Conservation (phyloP, 805 yeast species). For the Saccharomycopsis selenospora region DNA sequence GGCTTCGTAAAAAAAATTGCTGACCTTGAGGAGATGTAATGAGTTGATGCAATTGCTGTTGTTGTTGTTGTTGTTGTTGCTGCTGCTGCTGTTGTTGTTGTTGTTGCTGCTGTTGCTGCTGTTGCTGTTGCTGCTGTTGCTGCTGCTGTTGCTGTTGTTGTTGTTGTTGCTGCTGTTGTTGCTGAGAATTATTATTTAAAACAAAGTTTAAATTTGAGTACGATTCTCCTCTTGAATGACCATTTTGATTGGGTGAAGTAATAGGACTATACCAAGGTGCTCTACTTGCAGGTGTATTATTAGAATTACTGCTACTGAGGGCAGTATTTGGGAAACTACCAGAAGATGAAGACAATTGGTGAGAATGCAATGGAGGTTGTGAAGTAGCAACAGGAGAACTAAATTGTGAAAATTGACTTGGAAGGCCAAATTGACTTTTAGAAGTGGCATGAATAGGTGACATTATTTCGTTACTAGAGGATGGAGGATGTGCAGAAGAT, state of each 20-base stretch:
- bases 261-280: slow-evolving; percentile 16
- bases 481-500: not conserved
- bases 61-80: slow-evolving; percentile 20
- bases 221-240: slow-evolving; percentile 4
- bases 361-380: slow-evolving; percentile 5
- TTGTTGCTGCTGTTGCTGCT: slow-evolving; percentile 12
- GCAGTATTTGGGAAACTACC: not conserved
- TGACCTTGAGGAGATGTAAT: not conserved
- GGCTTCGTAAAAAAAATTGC: not conserved
- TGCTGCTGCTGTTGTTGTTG: slow-evolving; percentile 15
- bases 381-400: not conserved
- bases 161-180: not conserved
- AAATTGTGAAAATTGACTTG: slow-evolving; percentile 1
- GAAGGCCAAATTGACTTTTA: slow-evolving; percentile 11
- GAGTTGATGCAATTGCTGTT: slow-evolving; percentile 20
- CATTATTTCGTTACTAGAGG: slow-evolving; percentile 5
- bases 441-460: slow-evolving; percentile 6
- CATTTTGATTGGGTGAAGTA: slow-evolving; percentile 13
- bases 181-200: not conserved
- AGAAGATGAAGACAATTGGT: slow-evolving; percentile 1
- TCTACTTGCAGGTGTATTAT: not conserved
- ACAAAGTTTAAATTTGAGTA: not conserved
- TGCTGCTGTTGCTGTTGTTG: slow-evolving; percentile 5
- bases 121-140: slow-evolving; percentile 13
- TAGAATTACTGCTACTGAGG: not conserved